Evolutionary conservation across 164 flowering plant genomes (phyloP), one percentile per base, ranked within the genome.

Genomic region (Paratinospora sagittata): DNA sequence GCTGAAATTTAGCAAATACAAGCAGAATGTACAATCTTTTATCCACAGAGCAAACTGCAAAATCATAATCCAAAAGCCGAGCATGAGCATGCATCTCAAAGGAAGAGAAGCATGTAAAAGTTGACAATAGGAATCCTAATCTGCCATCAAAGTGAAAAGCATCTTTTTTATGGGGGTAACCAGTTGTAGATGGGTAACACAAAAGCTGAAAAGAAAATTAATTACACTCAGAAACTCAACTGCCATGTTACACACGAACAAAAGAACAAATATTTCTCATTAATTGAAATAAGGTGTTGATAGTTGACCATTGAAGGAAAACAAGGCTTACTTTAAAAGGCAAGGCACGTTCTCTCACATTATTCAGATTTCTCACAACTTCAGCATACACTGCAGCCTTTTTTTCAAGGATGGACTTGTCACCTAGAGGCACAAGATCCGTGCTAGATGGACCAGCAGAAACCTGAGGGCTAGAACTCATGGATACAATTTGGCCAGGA

Each of bases 341-440:
- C 39, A 81, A 79, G 27, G 95, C 97, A 69, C 81, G 84, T 74
- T 90, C 89, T 76, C 97, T 84, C 68, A 96, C 89, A 75, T 78
- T 81, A 72, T 92, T 95, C 12, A 92, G 83, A 78, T 79, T 85
- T 81, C 81, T 92, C 79, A 90, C 94, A 70, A 83, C 91, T 34
- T 86, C 97, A 69, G 82, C 89, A 82, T 92, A 92, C 8, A 78
- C 86, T 1, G 84, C 80, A 76, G 94, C 93, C 74, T 95, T 95
- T 71, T 80, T 90, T 76, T 95, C 97, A 45, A 84, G 72, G 27
- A 88, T 72, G 19, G 92, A 82, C 81, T 86, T 83, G 78, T 81
- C 80, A 69, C 82, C 82, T 39, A 81, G 66, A 76, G 87, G 80
- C 47, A 83, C 73, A 75, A 82, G 74, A 71, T 85, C 93, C 86